A percentile compares a stretch with the other conserved stretches of the same genome.
These are phyloP conservation scores for Macrophomina pseudophaseolina DNA, from an alignment of 2,329 filamentous ascomycete genomes.

Conservation along the genomic window DNA sequence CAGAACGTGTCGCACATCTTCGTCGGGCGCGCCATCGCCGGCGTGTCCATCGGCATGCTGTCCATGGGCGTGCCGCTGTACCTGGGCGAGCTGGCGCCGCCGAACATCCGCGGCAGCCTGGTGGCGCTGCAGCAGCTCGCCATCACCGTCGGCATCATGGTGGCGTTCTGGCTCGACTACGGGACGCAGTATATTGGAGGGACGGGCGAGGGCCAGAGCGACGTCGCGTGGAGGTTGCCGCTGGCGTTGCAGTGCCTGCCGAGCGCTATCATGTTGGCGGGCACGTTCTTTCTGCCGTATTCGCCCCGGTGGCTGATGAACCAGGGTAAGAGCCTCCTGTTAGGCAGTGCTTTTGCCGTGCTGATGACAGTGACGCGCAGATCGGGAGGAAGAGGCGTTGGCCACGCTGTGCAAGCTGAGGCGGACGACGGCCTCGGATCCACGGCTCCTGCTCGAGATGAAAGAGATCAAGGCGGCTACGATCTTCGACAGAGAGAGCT, in stretches of 20 bases:
- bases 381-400: constrained; percentile 13
- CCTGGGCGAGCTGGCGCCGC: not conserved
- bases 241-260: not conserved
- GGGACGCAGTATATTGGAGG: constrained; percentile 27
- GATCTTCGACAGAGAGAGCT: constrained; percentile 18
- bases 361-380: not conserved
- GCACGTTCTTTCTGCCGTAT: not conserved
- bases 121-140: constrained; percentile 7
- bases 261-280: not conserved
- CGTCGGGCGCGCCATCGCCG: constrained; percentile 3
- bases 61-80: constrained; percentile 17
- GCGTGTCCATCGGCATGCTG: constrained; percentile 10
- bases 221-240: constrained; percentile 10
- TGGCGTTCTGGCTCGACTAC: constrained; percentile 26
- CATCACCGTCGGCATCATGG: constrained; percentile 18
- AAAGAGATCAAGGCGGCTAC: constrained; percentile 1
- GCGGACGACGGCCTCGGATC: not conserved
- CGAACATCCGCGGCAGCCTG: not conserved
- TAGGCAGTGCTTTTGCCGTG: not conserved
- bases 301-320: not conserved
- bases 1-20: not conserved
- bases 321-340: not conserved
- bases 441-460: not conserved
- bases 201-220: constrained; percentile 14
- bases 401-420: constrained; percentile 7